Base-by-base conservation (phyloP, 352 stramenopile species). In the Globisporangium cylindrosporum region DNA sequence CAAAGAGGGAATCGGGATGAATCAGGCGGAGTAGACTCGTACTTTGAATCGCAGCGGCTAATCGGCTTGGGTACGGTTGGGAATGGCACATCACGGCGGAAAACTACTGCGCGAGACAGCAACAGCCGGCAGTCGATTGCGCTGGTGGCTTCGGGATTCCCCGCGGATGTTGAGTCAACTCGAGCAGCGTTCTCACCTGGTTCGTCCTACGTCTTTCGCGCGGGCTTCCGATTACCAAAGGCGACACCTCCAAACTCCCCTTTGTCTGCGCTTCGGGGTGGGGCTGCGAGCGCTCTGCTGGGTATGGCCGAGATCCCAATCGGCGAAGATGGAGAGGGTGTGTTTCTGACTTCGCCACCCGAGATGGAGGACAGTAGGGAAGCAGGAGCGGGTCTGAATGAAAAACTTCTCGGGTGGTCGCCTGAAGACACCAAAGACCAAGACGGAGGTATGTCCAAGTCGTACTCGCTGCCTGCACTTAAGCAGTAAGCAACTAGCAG, bases 201-300 rank as follows among this genome's bases (percentile, higher is more conserved):
- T 3, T 64, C 69, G 0, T 76, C 59, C 18, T 87, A 80, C 66
- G 68, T 90, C 25, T 81, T 85, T n/a, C 79, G 78, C 22, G 80
- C 78, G 9, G 81, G 81, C 1, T 90, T 90, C 34, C 81, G 81
- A 1, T 62, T 90, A 5, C 81, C 79, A 6, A 88, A 88, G 72
- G 63, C 73, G 5, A 76, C 77, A 6, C 75, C 77, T 0, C 79
- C 79, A 10, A 70, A 54, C 27, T 72, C 70, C 1, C 70, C 70
- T 4, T 46, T 63, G 38, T 68, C 58, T 29, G 43, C 38, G 4
- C 10, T 73, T 8, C 22, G 62, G 0, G 49, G 43, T 14, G 54
- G 59, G 3, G 57, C 38, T 9, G 24, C 61, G 12, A 56, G 27
- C 1, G 9, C 41, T 12, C 36, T 68, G n/a, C 27, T 59, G 14